Evolutionary conservation across 2,329 filamentous ascomycete species (phyloP).

Genomic region (Bipolaris sorokiniana): DNA sequence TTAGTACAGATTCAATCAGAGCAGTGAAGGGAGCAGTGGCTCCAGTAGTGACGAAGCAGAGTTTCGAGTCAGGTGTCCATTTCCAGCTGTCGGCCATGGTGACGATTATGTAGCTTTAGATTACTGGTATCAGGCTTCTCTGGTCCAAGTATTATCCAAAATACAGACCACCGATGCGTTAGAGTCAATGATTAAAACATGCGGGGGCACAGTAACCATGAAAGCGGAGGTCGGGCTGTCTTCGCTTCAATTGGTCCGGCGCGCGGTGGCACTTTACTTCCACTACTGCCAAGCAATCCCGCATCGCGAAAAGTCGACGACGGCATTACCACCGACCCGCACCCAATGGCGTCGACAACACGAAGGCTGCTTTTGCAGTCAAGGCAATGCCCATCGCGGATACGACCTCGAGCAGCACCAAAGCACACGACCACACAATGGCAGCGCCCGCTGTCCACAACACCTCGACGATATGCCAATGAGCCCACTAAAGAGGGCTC

Average conservation of each 20-base stretch:
- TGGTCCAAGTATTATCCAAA: not conserved
- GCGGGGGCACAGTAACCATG: constrained; percentile 4
- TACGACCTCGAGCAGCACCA: constrained; percentile 25
- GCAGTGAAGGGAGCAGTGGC: constrained; percentile 83
- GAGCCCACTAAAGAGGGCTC: constrained; percentile 26
- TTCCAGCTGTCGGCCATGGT: constrained; percentile 30
- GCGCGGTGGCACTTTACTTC: constrained; percentile 31
- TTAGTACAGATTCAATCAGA: constrained; percentile 71
- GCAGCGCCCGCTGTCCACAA: constrained; percentile 44
- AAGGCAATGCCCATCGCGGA: constrained; percentile 35
- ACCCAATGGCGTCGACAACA: constrained; percentile 47
- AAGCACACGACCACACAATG: constrained; percentile 34
- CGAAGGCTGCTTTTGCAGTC: constrained; percentile 42
- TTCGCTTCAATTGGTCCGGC: constrained; percentile 24
- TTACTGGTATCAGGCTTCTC: no score
- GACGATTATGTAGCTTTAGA: not conserved
- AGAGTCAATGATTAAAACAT: not conserved
- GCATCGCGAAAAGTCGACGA: constrained; percentile 43
- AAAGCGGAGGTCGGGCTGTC: constrained; percentile 33
- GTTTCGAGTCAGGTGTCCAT: constrained; percentile 44
- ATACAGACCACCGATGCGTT: not conserved
- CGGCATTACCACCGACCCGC: constrained; percentile 19
- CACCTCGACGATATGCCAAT: constrained; percentile 24
- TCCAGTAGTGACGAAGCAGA: constrained; percentile 87
- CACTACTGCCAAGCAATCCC: constrained; percentile 32